Evolutionary conservation across 345 rosid species (phyloP).

Genomic region (Euphorbia pulcherrima): DNA sequence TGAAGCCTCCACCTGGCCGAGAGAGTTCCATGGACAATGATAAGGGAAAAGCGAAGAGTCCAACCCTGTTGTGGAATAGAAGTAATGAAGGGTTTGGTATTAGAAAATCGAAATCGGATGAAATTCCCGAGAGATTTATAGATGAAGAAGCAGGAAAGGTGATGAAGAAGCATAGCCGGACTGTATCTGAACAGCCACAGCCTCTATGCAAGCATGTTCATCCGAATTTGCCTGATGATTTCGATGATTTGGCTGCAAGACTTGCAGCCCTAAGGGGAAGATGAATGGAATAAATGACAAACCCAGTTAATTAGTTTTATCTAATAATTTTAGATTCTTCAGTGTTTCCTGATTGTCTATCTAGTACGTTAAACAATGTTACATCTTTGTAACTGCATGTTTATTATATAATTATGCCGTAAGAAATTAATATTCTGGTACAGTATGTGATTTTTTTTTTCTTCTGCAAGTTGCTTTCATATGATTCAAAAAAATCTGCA

Average conservation of each 20-base stretch:
- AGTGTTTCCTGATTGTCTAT: too few relatives aligned
- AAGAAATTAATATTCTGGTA: too few relatives aligned
- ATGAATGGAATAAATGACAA: conserved; percentile 7
- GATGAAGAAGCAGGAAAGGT: conserved; percentile 1
- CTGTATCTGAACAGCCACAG: conserved; percentile 33
- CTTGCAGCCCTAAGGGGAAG: conserved; percentile 38
- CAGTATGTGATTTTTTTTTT: too few relatives aligned
- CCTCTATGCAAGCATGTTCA: conserved; percentile 36
- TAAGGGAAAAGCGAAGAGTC: conserved; percentile 34
- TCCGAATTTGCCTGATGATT: conserved; percentile 59
- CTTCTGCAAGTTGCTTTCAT: too few relatives aligned
- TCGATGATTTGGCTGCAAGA: conserved; percentile 45
- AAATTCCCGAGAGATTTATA: conserved; percentile 24
- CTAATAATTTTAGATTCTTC: not conserved
- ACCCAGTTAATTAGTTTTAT: not conserved
- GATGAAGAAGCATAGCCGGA: conserved; percentile 24
- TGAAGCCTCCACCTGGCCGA: conserved; percentile 23
- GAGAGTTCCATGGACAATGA: conserved; percentile 1
- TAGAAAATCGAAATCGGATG: conserved; percentile 28
- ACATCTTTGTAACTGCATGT: too few relatives aligned
- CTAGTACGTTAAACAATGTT: too few relatives aligned
- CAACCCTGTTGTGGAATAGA: conserved; percentile 10
- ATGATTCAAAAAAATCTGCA: too few relatives aligned
- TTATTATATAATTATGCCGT: too few relatives aligned
- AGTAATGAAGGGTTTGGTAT: conserved; percentile 3